Evolutionary conservation across 768 basidiomycete genomes (phyloP), one percentile per base, ranked within the genome.

Genomic region (Pleurotus salmoneostramineus): DNA sequence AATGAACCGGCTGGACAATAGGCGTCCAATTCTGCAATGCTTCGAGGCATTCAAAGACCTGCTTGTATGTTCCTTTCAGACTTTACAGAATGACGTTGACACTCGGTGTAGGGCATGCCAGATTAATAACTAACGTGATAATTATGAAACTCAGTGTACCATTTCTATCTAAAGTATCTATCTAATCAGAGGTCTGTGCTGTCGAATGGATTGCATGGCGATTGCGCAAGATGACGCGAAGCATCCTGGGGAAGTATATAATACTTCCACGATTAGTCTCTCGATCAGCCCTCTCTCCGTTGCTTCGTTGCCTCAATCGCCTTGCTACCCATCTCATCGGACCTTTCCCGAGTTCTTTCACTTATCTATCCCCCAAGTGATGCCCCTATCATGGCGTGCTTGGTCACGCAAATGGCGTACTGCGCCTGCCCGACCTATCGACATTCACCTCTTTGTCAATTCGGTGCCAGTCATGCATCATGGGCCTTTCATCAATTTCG

Each of bases 151-250:
- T n/a, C n/a, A n/a, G n/a, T n/a, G n/a, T n/a, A n/a, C 6, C 14
- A 40, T 40, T 6, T 6, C 6, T 40, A n/a, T 6, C 17, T 45
- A 15, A 15, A 8, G 44, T n/a, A 5, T 45, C 5, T 8, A 8
- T 15, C n/a, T 45, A 15, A 15, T 45, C 44, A 6, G 14, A 6
- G 37, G 37, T 6, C 7, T 14, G 37, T 46, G 21, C n/a, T 33
- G 33, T 33, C n/a, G n/a, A n/a, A 49, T 31, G 6, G 47, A 54
- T 54, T 17, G 15, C 52, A 54, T 42, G 52, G 43, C 37, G 15
- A 42, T 54, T 54, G 52, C 52, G 52, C 52, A 36, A 54, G 52
- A 54, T 54, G 52, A 42, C 52, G 52, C 52, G 52, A 54, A n/a
- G 35, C 36, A 17, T 8, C 17, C 14, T 54, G n/a, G 35, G 52